Base-by-base conservation (phyloP, 495 filamentous ascomycete species). In the Neurospora intermedia region DNA sequence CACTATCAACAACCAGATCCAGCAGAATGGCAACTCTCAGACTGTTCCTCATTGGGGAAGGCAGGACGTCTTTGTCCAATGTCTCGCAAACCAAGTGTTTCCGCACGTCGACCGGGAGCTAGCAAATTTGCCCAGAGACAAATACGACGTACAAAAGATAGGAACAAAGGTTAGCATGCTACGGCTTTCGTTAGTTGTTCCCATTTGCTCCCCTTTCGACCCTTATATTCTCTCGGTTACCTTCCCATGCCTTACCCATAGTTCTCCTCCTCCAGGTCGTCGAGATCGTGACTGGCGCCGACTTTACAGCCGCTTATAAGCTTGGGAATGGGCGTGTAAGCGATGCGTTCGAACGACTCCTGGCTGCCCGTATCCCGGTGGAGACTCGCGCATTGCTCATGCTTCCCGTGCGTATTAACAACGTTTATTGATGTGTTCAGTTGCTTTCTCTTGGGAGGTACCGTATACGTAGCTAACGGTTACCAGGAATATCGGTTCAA, bases 21-120 rank as follows among this genome's bases (percentile, higher is more conserved):
- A 62, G 54, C 54, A 35, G 13, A 35, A 35, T 62, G 54, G 54
- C 23, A 16, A 62, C 54, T 3, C 54, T 35, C 54, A 35, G 54
- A 9, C 54, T 62, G 0, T 27, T 62, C 27, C 54, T 27, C 23
- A 16, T 13, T 72, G 70, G 70, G 31, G 13, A 1, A n/a, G 0
- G 45, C 35, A 62, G 6, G 13, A 42, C 6, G 35, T 31, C 20
- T 54, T 73, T 6, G 18, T 23, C 15, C 69, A 72, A 7, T 83
- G 82, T 43, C 62, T 83, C 4, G 73, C 75, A n/a, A 69, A 39
- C 3, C 82, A 83, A 43, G 81, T 83, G 13, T 82, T 83, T 31
- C 81, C 82, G 3, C 78, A 82, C 40, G 62, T 84, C 16, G 81
- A 83, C 10, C 71, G 69, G 3, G 73, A 66, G 2, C 11, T 74